These are phyloP conservation scores for Aspergillus funiculosus DNA, from an alignment of 495 filamentous ascomycete species.

Conservation along the genomic window DNA sequence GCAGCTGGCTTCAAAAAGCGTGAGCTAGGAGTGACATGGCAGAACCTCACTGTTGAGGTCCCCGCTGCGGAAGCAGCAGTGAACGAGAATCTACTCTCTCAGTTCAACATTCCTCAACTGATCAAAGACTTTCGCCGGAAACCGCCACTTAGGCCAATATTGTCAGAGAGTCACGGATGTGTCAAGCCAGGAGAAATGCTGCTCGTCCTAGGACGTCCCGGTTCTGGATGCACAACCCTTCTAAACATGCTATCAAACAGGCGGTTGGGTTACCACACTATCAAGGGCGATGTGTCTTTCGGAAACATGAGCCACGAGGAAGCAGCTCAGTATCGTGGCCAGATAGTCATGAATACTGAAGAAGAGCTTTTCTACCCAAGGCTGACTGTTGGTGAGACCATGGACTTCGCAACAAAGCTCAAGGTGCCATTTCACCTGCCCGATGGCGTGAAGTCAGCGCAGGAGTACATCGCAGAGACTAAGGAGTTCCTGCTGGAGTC, in stretches of 20 bases:
- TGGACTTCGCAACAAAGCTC: slow-evolving; percentile 56
- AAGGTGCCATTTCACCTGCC: slow-evolving; percentile 38
- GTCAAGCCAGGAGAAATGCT: slow-evolving; percentile 53
- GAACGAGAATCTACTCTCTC: slow-evolving; percentile 47
- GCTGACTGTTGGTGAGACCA: slow-evolving; percentile 64
- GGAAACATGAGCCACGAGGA: slow-evolving; percentile 34
- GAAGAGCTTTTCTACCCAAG: slow-evolving; percentile 68
- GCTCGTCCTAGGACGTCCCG: slow-evolving; percentile 42
- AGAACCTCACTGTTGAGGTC: slow-evolving; percentile 41
- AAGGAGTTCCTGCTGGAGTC: slow-evolving; percentile 69
- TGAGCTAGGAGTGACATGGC: slow-evolving; percentile 53
- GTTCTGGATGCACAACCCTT: slow-evolving; percentile 42
- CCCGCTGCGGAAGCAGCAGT: slow-evolving; percentile 41
- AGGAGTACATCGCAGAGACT: slow-evolving; percentile 41
- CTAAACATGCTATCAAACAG: slow-evolving; percentile 63
- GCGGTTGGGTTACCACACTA: slow-evolving; percentile 49
- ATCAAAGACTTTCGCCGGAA: slow-evolving; percentile 36
- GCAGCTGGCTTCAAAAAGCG: slow-evolving; percentile 41
- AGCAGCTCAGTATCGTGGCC: slow-evolving; percentile 56
- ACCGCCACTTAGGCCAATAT: slow-evolving; percentile 32
- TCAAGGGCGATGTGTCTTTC: slow-evolving; percentile 28
- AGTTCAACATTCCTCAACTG: slow-evolving; percentile 49
- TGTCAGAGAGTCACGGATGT: slow-evolving; percentile 39
- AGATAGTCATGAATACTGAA: slow-evolving; percentile 66
- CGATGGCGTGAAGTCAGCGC: slow-evolving; percentile 37